Evolutionary conservation across 1,284 basidiomycete species (phyloP), one percentile per base, ranked within the genome.

Genomic region (Ceratobasidium theobromae): DNA sequence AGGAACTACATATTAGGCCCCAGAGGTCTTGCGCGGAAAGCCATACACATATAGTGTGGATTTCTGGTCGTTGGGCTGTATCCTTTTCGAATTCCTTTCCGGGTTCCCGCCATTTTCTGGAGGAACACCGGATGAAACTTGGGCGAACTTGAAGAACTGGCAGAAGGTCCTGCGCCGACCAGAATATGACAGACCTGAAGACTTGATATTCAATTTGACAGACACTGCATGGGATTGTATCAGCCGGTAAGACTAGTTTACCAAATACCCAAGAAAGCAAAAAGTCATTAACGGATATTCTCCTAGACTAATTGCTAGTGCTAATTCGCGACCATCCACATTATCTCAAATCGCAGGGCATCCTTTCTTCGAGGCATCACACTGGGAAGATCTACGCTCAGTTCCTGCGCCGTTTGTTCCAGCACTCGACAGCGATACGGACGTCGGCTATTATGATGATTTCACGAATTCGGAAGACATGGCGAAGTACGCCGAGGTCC

Each of bases 131-230:
- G 96, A 99, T 73, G 97, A 99, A 78, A 99, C 97, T 0, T 99
- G 97, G 95, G 94, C 94, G 21, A 99, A 99, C 77, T 79, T 99
- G 72, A 98, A 98, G 79, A 98, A 98, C 76, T 99, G 97, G 97
- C 85, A 88, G 25, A 91, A 91, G 72, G 93, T 95, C 2, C 82
- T 99, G 3, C 82, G 90, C 21, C 79, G 97, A 69, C 97, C 97
- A 0, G 91, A 97, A 71, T 99, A 99, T 73, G 95, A 98, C 75
- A 89, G 92, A 71, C 90, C 91, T 1, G 95, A 99, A 75, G 97
- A 99, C 77, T 80, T 96, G 58, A 94, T 99, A 72, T 99, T 99
- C 82, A 99, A 99, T 78, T 81, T 99, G 70, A 86, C 86, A 1
- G 96, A 99, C 75, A 78, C 88, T 8, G 94, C 95, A 0, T 99